phyloP scores from a whole-genome alignment of 2,329 filamentous ascomycete genomes.

The Pyrenophora seminiperda region DNA sequence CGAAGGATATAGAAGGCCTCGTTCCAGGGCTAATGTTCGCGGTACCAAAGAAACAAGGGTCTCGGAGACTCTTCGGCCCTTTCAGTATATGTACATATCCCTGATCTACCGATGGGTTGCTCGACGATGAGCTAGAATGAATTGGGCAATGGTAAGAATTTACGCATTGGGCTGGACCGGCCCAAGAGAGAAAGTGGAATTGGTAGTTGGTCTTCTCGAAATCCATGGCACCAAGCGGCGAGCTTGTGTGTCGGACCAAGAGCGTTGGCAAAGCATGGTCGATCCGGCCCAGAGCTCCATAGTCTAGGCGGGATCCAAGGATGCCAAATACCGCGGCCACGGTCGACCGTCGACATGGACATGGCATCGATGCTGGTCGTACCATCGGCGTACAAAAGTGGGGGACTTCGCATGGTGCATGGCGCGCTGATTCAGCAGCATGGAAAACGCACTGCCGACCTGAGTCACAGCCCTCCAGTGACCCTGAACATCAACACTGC shows the following conservation, averaged over 20 bases:
- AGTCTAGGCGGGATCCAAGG: slow-evolving; percentile 1
- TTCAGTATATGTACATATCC: too few species aligned
- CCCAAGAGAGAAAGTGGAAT: too few species aligned
- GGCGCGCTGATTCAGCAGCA: slow-evolving; percentile 3
- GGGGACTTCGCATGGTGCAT: slow-evolving; percentile 5
- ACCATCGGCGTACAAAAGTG: neutral
- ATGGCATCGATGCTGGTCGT: neutral
- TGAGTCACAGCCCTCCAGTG: slow-evolving; percentile 1
- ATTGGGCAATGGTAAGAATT: too few species aligned
- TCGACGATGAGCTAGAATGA: too few species aligned
- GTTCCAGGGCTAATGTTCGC: too few species aligned
- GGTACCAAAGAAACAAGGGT: too few species aligned
- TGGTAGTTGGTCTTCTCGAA: too few species aligned
- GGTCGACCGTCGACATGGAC: neutral
- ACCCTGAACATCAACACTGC: neutral
- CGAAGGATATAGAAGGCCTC: too few species aligned
- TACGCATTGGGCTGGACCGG: too few species aligned
- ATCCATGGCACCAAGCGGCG: too few species aligned
- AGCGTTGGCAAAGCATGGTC: neutral
- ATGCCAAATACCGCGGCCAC: slow-evolving; percentile 5
- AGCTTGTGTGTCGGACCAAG: neutral
- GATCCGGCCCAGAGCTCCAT: neutral
- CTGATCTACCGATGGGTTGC: too few species aligned
- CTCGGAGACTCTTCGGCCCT: too few species aligned
- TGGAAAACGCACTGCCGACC: neutral